Base-by-base conservation (phyloP, 192 early-diverging fungal genomes). In the Chytriomyces sp. region DNA sequence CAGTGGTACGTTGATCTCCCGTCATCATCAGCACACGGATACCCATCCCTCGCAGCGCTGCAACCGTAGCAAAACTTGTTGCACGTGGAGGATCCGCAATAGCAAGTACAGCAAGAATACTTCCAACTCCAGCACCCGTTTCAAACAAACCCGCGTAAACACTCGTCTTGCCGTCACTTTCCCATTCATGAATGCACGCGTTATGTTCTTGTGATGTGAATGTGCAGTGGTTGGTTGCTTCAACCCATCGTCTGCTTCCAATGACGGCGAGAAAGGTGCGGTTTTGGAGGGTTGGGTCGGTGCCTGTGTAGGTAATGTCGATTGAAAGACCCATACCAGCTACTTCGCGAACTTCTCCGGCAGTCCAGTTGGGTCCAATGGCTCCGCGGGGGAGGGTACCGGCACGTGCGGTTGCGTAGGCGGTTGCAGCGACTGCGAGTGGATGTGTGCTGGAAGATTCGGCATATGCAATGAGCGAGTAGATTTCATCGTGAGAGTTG, bases 11-110 rank as follows among this genome's bases (percentile, higher is more conserved):
- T 80, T 90, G 86, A 77, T 95, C 94, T 24, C 94, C 94, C 0
- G 94, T 93, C 64, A 94, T 75, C 91, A 95, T 93, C 88, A 91
- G 91, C 7, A 93, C 91, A 53, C 90, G 85, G 20, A 93, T 80
- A 1, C 91, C 89, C 13, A 77, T 82, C 8, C 68, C 64, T 7
- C 76, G 77, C 16, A 95, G 80, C 16, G 64, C 72, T 2, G 62
- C 62, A 45, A 95, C 82, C 0, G 91, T 89, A 7, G 77, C 68
- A 8, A 71, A 69, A 5, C 91, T 87, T 69, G 90, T 91, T 0
- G 89, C 82, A 26, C 92, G 83, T 23, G 90, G 81, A 2, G 83
- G 82, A 77, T 95, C 94, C 0, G 91, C 82, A 6, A 93, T 80
- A 5, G 86, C 87, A 2, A 93, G 74, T 13, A 87, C 84, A 7